These are phyloP conservation scores for Hypoxylon fuscum DNA, from an alignment of 495 filamentous ascomycete species.

Conservation along the genomic window DNA sequence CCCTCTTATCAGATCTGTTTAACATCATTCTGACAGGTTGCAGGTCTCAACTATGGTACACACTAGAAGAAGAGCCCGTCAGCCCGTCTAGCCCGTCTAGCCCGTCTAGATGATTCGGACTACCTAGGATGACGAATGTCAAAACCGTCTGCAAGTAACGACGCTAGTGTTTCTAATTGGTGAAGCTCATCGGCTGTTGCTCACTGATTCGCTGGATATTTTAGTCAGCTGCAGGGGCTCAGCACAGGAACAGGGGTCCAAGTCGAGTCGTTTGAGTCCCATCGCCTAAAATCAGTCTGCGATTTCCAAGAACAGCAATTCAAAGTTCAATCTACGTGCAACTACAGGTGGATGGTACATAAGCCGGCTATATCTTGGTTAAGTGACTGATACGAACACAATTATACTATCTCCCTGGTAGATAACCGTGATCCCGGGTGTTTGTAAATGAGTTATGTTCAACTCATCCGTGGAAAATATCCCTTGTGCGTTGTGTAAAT, in stretches of 20 bases:
- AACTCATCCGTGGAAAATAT: no score
- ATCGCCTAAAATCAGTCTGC: background rate
- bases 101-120: constrained; percentile 15
- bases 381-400: no score
- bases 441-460: no score
- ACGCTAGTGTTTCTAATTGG: constrained; percentile 42
- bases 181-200: constrained; percentile 21
- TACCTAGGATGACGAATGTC: constrained; percentile 33
- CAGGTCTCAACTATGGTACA: constrained; percentile 5
- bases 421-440: no score
- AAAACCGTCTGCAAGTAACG: constrained; percentile 36
- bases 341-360: no score
- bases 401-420: no score
- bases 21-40: background rate
- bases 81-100: no score
- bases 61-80: constrained; percentile 8
- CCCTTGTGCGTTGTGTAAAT: background rate
- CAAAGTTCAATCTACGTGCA: no score
- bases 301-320: no score
- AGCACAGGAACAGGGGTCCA: background rate
- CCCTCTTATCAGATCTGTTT: constrained; percentile 11
- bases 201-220: constrained; percentile 29
- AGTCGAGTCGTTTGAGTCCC: constrained; percentile 19
- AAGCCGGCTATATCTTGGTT: no score
- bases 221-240: constrained; percentile 6